Base-by-base conservation (phyloP, 2,329 filamentous ascomycete species). In the Epichloe bromicola region DNA sequence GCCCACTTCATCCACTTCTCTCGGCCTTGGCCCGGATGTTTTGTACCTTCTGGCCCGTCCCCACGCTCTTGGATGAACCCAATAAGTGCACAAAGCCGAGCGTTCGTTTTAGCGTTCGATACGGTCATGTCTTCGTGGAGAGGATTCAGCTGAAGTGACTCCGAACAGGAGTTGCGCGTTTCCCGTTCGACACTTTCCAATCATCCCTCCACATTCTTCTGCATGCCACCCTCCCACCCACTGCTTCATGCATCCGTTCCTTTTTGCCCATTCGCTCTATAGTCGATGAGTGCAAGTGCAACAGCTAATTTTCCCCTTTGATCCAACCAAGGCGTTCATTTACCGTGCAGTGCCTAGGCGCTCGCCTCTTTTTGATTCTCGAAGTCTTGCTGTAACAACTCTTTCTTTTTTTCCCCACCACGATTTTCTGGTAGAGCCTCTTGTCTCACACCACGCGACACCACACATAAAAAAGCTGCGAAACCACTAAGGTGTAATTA, bases 1-100 rank as follows among this genome's bases (percentile, higher is more conserved):
- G 34, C 51, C 52, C 50, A 48, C 38, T 49, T 17, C 37, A 48
- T 44, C 51, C 42, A 37, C 36, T 39, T 40, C 36, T 46, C 45
- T 34, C 36, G 26, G 45, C 14, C 45, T 46, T 49, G 44, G 50
- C 46, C 19, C 49, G 51, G 23, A n/a, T 15, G 11, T 38, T 44
- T 39, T 37, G 38, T 41, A 26, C 36, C 42, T 38, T 38, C 46
- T 47, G 46, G 51, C 47, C 47, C 48, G 38, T 48, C 40, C 46
- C 39, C 48, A 51, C 40, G 49, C 47, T 46, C 47, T 46, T 42
- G 17, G 34, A 37, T 45, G 37, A 37, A 42, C 33, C 46, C 51
- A 52, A 51, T 36, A 30, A 42, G 19, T 30, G 40, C 43, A 40
- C n/a, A 14, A 49, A 26, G 38, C 30, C 26, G 38, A 20, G 23